phyloP scores from a whole-genome alignment of 192 early-diverging fungal species.

The Hyaloraphidium curvatum region DNA sequence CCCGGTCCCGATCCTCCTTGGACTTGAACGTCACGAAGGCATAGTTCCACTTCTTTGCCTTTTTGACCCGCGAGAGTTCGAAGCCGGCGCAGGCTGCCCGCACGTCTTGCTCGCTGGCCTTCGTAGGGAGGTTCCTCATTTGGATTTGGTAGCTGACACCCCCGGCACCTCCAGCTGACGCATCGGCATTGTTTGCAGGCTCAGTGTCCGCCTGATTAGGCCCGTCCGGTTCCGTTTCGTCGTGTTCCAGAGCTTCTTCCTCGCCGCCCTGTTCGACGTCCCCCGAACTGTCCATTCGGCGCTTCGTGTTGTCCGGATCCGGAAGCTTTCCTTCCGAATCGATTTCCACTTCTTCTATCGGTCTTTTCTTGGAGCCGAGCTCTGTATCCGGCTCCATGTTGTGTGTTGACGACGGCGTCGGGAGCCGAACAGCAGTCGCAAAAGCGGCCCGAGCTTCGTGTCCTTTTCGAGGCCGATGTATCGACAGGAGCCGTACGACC shows the following conservation, averaged over 20 bases:
- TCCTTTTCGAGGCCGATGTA: no score
- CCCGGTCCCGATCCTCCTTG: slow-evolving; percentile 14
- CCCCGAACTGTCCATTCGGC: background rate
- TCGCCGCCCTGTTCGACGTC: background rate
- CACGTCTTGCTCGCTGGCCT: slow-evolving; percentile 1
- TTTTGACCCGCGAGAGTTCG: slow-evolving; percentile 10
- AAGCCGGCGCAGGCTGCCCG: slow-evolving; percentile 3
- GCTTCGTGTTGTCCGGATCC: background rate
- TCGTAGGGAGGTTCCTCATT: slow-evolving; percentile 5
- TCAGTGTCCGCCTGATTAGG: background rate
- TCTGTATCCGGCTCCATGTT: background rate
- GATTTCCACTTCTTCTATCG: background rate
- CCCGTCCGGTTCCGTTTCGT: background rate
- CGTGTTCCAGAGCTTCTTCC: background rate
- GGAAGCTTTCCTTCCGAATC: background rate
- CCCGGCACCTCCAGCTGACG: background rate
- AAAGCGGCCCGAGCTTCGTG: no score
- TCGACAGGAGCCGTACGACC: no score
- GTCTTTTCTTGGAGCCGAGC: background rate
- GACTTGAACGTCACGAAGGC: slow-evolving; percentile 17
- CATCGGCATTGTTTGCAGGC: background rate
- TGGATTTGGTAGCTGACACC: background rate
- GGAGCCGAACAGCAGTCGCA: no score
- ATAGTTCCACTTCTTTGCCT: slow-evolving; percentile 20
- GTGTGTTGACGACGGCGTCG: no score